Conservation (phyloP, 1,284 basidiomycete genomes). For the Earliella scabrosa region DNA sequence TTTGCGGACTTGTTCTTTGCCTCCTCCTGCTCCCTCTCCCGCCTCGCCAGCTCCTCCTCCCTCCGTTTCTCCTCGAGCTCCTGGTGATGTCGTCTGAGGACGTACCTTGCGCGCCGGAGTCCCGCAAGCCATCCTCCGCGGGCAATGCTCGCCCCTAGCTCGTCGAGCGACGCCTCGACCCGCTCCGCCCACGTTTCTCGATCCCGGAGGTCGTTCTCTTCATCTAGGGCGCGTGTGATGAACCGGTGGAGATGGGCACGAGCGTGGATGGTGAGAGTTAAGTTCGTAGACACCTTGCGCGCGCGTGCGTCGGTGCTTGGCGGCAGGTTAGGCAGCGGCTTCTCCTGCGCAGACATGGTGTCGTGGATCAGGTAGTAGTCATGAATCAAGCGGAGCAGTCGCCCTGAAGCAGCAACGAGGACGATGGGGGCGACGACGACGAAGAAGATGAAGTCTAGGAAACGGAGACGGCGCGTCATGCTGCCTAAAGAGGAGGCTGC, state of each 20-base stretch:
- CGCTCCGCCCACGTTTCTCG: conserved; percentile 31
- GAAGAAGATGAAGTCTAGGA: conserved; percentile 6
- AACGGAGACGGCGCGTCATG: conserved; percentile 11
- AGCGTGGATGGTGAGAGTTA: conserved; percentile 28
- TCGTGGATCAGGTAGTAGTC: neutral
- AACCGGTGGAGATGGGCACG: conserved; percentile 33
- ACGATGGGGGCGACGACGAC: conserved; percentile 3
- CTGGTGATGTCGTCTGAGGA: conserved; percentile 15
- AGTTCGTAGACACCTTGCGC: conserved; percentile 3
- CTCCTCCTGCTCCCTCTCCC: conserved; percentile 29
- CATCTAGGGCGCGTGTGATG: conserved; percentile 28
- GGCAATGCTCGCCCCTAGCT: conserved; percentile 29
- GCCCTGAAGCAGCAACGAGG: neutral
- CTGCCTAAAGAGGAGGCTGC: neutral
- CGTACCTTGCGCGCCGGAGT: conserved; percentile 27
- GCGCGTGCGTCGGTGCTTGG: conserved; percentile 4
- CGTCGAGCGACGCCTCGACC: conserved; percentile 27
- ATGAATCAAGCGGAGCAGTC: conserved; percentile 3
- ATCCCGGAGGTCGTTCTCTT: conserved; percentile 26
- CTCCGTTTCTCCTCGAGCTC: conserved; percentile 17
- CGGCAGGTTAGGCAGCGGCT: conserved; percentile 36
- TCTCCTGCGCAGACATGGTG: conserved; percentile 23
- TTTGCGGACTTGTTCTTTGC: conserved; percentile 12
- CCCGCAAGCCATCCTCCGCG: conserved; percentile 36
- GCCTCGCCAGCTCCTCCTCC: conserved; percentile 19